Evolutionary conservation across 1,284 basidiomycete genomes (phyloP), one percentile per base, ranked within the genome.

Genomic region (Apiotrichum akiyoshidainum): DNA sequence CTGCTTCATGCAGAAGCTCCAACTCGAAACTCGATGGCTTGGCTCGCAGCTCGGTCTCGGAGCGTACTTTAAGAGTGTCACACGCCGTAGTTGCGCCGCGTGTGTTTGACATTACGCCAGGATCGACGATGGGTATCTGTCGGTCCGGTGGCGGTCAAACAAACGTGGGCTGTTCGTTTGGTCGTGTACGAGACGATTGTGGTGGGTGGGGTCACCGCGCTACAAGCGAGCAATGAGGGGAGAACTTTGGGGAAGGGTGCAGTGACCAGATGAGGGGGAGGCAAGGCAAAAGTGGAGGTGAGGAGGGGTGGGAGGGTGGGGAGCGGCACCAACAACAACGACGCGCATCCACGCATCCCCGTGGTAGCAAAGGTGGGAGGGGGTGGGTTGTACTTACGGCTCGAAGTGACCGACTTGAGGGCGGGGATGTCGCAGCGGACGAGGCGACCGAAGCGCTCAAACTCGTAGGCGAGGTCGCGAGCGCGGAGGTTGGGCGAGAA

Each of bases 361-460:
- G 7, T 31, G 26, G 26, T 31, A 7, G 26, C 26, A 31, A 31
- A 31, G 26, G 4, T 31, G 26, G 26, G 26, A 31, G 26, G 26
- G 7, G 26, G 26, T 31, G 26, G 26, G 26, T 31, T 3, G 26
- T 35, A 77, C 76, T 78, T 58, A 78, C 76, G 76, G 52, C 69
- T 61, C 12, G 75, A 70, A 31, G 65, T 54, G n/a, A 72, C 52
- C 21, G 71, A 67, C 65, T 75, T 75, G 59, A 74, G 88, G 3
- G 90, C 90, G 16, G 90, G 90, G 26, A 93, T 90, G 73, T 93
- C 90, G 78, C 90, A 93, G 64, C 90, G 87, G 41, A 76, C 67
- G 33, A 76, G 66, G 33, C 74, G 68, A 35, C 75, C 84, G 61
- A 72, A 90, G 87, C 87, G 82, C 82, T 92, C 90, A 68, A 92